Base-by-base conservation (phyloP, 2,329 filamentous ascomycete species). In the Aspergillus sp. region DNA sequence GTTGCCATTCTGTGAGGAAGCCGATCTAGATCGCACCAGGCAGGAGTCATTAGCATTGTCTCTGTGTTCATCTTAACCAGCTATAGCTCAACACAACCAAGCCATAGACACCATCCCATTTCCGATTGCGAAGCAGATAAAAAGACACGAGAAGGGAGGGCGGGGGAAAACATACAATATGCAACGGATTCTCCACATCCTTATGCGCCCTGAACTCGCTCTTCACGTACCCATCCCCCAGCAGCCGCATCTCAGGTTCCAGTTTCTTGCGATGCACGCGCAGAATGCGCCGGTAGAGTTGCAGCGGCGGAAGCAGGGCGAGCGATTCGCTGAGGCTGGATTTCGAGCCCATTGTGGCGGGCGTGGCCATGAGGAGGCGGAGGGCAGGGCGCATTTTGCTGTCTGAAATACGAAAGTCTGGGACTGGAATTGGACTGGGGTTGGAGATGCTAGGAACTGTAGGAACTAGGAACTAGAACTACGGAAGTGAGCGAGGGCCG, bases 1-100 rank as follows among this genome's bases (percentile, higher is more conserved):
- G 80, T 76, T 99, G 95, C 94, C 94, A 99, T 76, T 98, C 93
- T 0, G 91, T 94, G 67, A 99, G 82, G 75, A 99, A 99, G 1
- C 94, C 95, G 69, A 98, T 92, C 92, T 96, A 65, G 14, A 45
- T 3, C 3, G 4, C 36, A 6, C 12, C 36, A 14, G 31, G 4
- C 10, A 57, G 39, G 9, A 49, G 10, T 39, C n/a, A 39, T 56
- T 54, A 56, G 49, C 53, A 49, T 29, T 22, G 1, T 2, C 7
- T 29, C 26, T 29, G 26, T 29, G 26, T 29, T 29, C 7, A 9
- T 29, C 7, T 29, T 3, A 29, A 29, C 26, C 26, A 29, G 9
- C 26, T 6, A 29, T 24, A 26, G 24, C 1, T 11, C 12, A 36
- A 14, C 32, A 36, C 32, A 29, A 5, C 11, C 11, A 36, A 14